Percentiles rank a stretch among this genome's conserved stretches.
phyloP scores from a whole-genome alignment of 1,139 yeast genomes.

The Pneumocystis oryctolagi region DNA sequence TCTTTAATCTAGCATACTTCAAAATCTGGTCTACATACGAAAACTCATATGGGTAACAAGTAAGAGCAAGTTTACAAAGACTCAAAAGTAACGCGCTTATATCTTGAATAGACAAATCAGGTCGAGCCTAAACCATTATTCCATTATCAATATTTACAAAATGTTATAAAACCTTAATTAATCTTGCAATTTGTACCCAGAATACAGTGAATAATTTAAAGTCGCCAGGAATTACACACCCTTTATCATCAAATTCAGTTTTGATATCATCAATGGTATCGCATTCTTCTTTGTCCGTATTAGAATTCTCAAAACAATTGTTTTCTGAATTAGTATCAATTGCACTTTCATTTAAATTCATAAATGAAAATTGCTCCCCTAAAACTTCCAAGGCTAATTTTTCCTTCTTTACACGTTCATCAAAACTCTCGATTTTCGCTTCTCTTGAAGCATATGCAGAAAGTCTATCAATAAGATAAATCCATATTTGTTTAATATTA shows the following conservation, averaged over 20 bases:
- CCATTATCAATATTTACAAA: slow-evolving; percentile 35
- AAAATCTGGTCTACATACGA: slow-evolving; percentile 49
- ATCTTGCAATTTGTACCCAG: slow-evolving; percentile 20
- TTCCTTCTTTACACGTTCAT: slow-evolving; percentile 14
- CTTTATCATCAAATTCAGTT: slow-evolving; percentile 5
- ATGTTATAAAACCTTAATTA: slow-evolving; percentile 46
- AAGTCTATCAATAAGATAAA: slow-evolving; percentile 59
- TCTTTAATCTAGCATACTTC: slow-evolving; percentile 41
- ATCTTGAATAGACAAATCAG: slow-evolving; percentile 52
- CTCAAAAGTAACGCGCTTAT: slow-evolving; percentile 51
- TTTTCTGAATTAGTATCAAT: slow-evolving; percentile 6
- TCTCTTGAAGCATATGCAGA: slow-evolving; percentile 37
- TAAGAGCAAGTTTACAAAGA: slow-evolving; percentile 46
- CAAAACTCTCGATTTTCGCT: slow-evolving; percentile 16
- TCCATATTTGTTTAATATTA: slow-evolving; percentile 48
- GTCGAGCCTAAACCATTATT: slow-evolving; percentile 39
- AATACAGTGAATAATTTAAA: slow-evolving; percentile 14
- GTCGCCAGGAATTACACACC: slow-evolving; percentile 11
- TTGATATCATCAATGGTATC: slow-evolving; percentile 8
- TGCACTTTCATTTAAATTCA: slow-evolving; percentile 2
- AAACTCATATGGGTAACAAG: slow-evolving; percentile 50
- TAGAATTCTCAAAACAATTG: slow-evolving; percentile 5
- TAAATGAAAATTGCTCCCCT: slow-evolving; percentile 6
- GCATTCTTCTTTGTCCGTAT: slow-evolving; percentile 2
- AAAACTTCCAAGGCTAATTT: slow-evolving; percentile 13